Percentiles rank a stretch among this genome's conserved stretches.
Conservation (phyloP, 2,329 filamentous ascomycete genomes). For the Fusarium poae region DNA sequence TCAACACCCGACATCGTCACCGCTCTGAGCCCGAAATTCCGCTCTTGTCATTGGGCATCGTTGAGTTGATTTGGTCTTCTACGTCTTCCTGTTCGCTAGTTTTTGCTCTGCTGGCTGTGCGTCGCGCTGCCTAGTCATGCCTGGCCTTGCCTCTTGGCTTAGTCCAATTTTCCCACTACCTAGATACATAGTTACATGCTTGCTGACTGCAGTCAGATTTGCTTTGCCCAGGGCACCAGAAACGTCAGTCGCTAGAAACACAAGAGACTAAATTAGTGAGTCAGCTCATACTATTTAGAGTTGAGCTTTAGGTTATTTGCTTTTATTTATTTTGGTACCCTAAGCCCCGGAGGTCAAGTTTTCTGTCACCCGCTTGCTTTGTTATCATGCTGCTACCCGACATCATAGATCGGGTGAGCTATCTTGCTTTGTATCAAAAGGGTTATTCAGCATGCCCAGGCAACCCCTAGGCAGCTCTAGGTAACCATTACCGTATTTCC, state of each 20-base stretch:
- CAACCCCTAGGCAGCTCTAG: slow-evolving; percentile 28
- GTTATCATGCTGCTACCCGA: slow-evolving; percentile 24
- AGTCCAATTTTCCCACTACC: no score
- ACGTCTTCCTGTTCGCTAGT: slow-evolving; percentile 31
- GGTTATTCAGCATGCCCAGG: slow-evolving; percentile 34
- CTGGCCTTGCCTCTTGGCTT: slow-evolving; percentile 16
- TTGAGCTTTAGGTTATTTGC: background rate
- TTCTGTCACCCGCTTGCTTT: background rate
- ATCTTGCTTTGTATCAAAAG: slow-evolving; percentile 14
- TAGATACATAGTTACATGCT: no score
- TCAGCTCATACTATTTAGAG: background rate
- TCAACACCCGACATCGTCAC: slow-evolving; percentile 44
- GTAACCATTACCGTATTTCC: slow-evolving; percentile 19
- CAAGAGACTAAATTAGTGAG: background rate
- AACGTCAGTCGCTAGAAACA: background rate
- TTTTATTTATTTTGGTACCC: background rate
- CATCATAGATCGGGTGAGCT: slow-evolving; percentile 20
- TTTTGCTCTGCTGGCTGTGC: slow-evolving; percentile 24
- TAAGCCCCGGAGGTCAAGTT: background rate
- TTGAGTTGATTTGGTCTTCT: slow-evolving; percentile 19
- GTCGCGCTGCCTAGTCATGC: slow-evolving; percentile 32
- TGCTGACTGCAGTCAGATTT: slow-evolving; percentile 5
- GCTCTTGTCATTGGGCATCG: slow-evolving; percentile 43
- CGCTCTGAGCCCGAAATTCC: slow-evolving; percentile 43
- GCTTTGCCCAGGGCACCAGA: background rate